These are phyloP conservation scores for Pulveroboletus sp. DNA, from an alignment of 768 basidiomycete genomes.

Conservation along the genomic window DNA sequence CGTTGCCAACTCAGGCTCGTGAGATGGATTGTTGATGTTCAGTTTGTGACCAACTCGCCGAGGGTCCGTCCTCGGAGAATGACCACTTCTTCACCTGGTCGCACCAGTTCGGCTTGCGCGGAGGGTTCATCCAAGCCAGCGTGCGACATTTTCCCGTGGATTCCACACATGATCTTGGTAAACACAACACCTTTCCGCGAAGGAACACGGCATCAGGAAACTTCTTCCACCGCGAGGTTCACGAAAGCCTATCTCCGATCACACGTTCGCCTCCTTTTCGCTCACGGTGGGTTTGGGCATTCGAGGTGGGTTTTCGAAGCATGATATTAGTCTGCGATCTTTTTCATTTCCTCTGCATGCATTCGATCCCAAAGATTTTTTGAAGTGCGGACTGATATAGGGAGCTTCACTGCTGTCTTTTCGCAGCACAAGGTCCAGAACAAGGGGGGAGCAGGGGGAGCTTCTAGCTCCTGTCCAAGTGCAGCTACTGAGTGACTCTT, in stretches of 20 bases:
- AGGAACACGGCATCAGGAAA: slow-evolving; percentile 1
- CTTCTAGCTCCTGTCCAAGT: slow-evolving; percentile 26
- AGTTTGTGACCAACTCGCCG: too few species aligned
- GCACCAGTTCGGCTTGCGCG: slow-evolving; percentile 10
- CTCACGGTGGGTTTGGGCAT: slow-evolving; percentile 56
- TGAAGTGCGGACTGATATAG: slow-evolving; percentile 16
- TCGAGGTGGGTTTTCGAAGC: slow-evolving; percentile 17
- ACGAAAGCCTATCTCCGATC: slow-evolving; percentile 30
- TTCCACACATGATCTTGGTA: not conserved
- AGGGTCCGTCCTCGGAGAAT: too few species aligned
- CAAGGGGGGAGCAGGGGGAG: slow-evolving; percentile 8
- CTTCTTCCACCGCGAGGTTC: slow-evolving; percentile 1
- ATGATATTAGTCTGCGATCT: slow-evolving; percentile 3
- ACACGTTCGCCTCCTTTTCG: slow-evolving; percentile 19
- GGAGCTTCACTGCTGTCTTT: slow-evolving; percentile 15
- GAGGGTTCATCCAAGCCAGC: not conserved
- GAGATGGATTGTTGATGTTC: too few species aligned
- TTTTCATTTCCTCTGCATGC: slow-evolving; percentile 9
- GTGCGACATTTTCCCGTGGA: not conserved
- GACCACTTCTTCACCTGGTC: slow-evolving; percentile 5
- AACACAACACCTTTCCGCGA: slow-evolving; percentile 12
- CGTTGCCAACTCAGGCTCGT: too few species aligned
- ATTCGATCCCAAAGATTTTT: slow-evolving; percentile 10
- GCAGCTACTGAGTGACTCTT: not conserved
- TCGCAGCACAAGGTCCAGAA: slow-evolving; percentile 17